Evolutionary conservation across 2,329 filamentous ascomycete species (phyloP).

Genomic region (Colletotrichum somersetense): DNA sequence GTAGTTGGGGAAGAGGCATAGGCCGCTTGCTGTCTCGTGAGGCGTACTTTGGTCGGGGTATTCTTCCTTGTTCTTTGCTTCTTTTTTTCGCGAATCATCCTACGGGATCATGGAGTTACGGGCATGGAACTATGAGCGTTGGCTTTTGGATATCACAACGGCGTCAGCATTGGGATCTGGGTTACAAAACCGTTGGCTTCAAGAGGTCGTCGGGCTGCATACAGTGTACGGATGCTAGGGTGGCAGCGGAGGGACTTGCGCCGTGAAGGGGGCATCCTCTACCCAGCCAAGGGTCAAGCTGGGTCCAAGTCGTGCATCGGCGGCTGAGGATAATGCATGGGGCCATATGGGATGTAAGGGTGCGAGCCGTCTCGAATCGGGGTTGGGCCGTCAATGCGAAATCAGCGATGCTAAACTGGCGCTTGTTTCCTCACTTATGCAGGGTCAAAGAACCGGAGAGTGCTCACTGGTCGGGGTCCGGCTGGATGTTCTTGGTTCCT

Average conservation of each 20-base stretch:
- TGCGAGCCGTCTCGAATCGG: neutral
- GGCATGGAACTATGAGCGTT: slow-evolving; percentile 40
- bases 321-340: slow-evolving; percentile 2
- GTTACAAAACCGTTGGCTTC: slow-evolving; percentile 30
- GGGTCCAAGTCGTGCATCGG: neutral
- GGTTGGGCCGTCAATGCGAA: neutral
- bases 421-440: slow-evolving; percentile 24
- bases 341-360: neutral
- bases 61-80: slow-evolving; percentile 11
- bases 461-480: slow-evolving; percentile 10
- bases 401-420: slow-evolving; percentile 18
- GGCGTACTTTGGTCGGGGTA: slow-evolving; percentile 19
- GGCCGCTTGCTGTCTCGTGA: neutral
- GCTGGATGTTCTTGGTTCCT: slow-evolving; percentile 22
- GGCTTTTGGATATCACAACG: slow-evolving; percentile 30
- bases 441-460: slow-evolving; percentile 15
- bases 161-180: slow-evolving; percentile 37
- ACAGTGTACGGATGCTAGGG: slow-evolving; percentile 2
- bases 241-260: slow-evolving; percentile 4
- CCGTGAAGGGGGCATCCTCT: neutral
- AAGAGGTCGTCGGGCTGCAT: slow-evolving; percentile 28
- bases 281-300: neutral
- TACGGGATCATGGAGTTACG: slow-evolving; percentile 38
- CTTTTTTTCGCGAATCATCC: slow-evolving; percentile 16
- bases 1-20: slow-evolving; percentile 57